Conservation (phyloP, 1,284 basidiomycete species). For the Apiotrichum domesticum region DNA sequence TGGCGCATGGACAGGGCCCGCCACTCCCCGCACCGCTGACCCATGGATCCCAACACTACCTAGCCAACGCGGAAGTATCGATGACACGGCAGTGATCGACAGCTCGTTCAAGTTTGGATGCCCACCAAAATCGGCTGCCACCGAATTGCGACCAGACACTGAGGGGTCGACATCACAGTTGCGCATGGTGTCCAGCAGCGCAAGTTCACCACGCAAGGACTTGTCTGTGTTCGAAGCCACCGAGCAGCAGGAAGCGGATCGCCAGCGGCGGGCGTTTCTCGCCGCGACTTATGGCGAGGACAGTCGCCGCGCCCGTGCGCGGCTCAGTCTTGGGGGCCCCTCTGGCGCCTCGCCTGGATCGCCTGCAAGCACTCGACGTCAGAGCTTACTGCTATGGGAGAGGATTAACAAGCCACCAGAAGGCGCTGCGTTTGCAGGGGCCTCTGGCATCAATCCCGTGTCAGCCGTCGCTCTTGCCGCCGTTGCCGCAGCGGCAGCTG, state of each 20-base stretch:
- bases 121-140: neutral
- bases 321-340: constrained; percentile 37
- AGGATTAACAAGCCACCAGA: constrained; percentile 18
- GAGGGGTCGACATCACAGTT: neutral
- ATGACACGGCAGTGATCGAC: constrained; percentile 10
- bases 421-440: neutral
- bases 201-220: neutral
- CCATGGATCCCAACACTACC: constrained; percentile 30
- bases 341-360: constrained; percentile 15
- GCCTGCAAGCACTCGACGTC: constrained; percentile 25
- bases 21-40: neutral
- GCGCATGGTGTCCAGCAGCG: neutral
- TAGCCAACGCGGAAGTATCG: constrained; percentile 27
- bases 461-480: neutral
- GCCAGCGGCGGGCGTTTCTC: constrained; percentile 42
- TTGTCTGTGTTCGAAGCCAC: constrained; percentile 30
- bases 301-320: constrained; percentile 34
- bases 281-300: constrained; percentile 42
- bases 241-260: constrained; percentile 44
- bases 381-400: constrained; percentile 40
- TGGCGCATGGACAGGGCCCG: constrained; percentile 25
- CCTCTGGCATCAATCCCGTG: neutral
- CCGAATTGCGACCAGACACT: neutral
- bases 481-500: neutral
- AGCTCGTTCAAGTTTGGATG: constrained; percentile 30